A percentile compares a stretch with the other conserved stretches of the same genome.
Conservation (phyloP, 1,139 yeast species). For the Schizosaccharomyces versatilis region DNA sequence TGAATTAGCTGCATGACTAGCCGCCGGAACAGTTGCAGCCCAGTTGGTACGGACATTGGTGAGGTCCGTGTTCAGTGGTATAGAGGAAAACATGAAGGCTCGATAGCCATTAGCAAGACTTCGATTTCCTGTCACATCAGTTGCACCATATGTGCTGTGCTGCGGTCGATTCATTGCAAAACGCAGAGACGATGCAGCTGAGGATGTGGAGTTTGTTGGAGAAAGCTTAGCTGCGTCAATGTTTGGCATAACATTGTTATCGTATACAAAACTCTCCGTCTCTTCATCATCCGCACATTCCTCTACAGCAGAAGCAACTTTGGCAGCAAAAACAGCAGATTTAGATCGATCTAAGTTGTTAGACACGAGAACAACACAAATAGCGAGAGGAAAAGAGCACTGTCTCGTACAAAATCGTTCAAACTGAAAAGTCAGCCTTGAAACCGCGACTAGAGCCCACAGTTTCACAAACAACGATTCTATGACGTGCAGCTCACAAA, state of each 20-base stretch:
- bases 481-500: background rate
- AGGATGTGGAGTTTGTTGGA: background rate
- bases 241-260: constrained; percentile 18
- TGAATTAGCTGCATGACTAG: too few species aligned
- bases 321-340: constrained; percentile 86
- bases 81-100: too few species aligned
- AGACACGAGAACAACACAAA: too few species aligned
- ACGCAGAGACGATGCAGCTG: too few species aligned
- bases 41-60: too few species aligned
- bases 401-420: background rate
- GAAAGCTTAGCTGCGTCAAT: background rate
- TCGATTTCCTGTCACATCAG: too few species aligned
- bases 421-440: background rate
- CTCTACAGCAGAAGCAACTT: constrained; percentile 79
- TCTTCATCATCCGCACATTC: constrained; percentile 71
- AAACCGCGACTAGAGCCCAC: background rate
- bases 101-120: too few species aligned
- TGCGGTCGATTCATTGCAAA: too few species aligned
- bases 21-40: too few species aligned
- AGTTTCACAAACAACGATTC: background rate
- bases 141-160: too few species aligned
- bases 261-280: constrained; percentile 87
- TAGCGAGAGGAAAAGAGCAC: background rate
- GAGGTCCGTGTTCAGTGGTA: too few species aligned
- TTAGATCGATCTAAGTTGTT: constrained; percentile 22